Evolutionary conservation across 306 rosid genomes (phyloP).

Genomic region (Prinsepia uniflora): DNA sequence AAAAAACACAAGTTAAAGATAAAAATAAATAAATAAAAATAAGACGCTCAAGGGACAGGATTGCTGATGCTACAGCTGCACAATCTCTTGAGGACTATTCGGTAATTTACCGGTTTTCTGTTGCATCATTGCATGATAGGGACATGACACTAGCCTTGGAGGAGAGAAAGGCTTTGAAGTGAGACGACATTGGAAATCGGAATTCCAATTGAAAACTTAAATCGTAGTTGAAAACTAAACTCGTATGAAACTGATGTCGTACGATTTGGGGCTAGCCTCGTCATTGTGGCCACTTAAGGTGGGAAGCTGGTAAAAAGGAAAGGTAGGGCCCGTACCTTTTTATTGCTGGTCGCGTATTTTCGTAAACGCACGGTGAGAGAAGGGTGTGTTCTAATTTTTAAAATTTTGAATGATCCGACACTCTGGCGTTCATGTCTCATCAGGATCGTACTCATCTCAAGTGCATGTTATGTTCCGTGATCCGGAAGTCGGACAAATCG

Average conservation of each 20-base stretch:
- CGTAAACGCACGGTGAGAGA: neutral
- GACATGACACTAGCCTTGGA: neutral
- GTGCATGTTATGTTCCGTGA: no score
- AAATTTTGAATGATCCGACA: conserved; percentile 16
- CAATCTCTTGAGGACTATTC: no score
- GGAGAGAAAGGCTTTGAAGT: neutral
- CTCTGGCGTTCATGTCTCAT: neutral
- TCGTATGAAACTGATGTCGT: conserved; percentile 22
- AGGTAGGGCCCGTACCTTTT: no score
- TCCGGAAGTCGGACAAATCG: no score
- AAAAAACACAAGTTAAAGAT: no score
- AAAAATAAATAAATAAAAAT: no score
- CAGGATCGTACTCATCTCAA: no score
- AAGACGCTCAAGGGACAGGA: no score
- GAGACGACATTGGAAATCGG: conserved; percentile 8
- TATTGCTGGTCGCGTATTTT: neutral
- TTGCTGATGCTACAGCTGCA: no score
- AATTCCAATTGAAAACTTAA: neutral
- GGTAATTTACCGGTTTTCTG: neutral
- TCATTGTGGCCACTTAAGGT: conserved; percentile 4
- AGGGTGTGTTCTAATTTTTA: conserved; percentile 4
- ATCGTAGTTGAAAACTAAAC: no score
- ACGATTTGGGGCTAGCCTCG: conserved; percentile 6
- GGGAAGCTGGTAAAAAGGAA: neutral
- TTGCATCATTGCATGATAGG: neutral